Evolutionary conservation across 371 early-diverging fungal genomes (phyloP), one percentile per base, ranked within the genome.

Genomic region (Saksenaea vasiformis): DNA sequence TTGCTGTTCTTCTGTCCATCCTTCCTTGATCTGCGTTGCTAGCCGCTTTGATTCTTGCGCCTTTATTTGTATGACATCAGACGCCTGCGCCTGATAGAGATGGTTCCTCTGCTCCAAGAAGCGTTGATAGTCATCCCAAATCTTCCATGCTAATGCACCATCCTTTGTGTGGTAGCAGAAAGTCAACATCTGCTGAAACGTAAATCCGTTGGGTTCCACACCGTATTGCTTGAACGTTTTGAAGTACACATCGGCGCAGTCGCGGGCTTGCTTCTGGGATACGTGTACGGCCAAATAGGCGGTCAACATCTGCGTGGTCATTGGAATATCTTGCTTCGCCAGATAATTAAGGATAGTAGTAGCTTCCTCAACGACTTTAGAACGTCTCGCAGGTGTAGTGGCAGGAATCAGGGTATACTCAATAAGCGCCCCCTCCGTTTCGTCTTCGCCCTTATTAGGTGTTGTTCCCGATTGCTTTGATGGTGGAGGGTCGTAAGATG

Each of bases 261-360:
- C 72, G 0, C 62, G 59, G 7, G 71, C 62, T 55, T 84, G 83
- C 15, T 85, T 82, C 56, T 89, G 86, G 57, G 80, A 71, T 22
- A 86, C 72, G 57, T 87, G 79, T 28, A 87, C 79, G 5, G 83
- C 70, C 19, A 91, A 60, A 59, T 88, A 90, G 7, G 87, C 78
- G 5, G 85, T 88, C 56, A 91, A 73, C 13, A 90, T 64, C 0
- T 78, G 72, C 0, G 84, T 62, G n/a, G 75, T 85, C 11, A 83
- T 63, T 1, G 70, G 65, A 1, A 85, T 72, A 34, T 69, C 66
- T 3, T 69, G 59, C 0, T 77, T 56, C 8, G 62, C 26, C n/a
- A 73, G 69, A 26, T 77, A 74, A 24, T 71, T 47, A 62, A 81
- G 78, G 27, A 85, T 60, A 28, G 61, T 56, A 26, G 78, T 73